A percentile compares a stretch with the other conserved stretches of the same genome.
Evolutionary conservation across 2,329 filamentous ascomycete genomes (phyloP).

Genomic region (Gnomoniopsis smithogilvyi): DNA sequence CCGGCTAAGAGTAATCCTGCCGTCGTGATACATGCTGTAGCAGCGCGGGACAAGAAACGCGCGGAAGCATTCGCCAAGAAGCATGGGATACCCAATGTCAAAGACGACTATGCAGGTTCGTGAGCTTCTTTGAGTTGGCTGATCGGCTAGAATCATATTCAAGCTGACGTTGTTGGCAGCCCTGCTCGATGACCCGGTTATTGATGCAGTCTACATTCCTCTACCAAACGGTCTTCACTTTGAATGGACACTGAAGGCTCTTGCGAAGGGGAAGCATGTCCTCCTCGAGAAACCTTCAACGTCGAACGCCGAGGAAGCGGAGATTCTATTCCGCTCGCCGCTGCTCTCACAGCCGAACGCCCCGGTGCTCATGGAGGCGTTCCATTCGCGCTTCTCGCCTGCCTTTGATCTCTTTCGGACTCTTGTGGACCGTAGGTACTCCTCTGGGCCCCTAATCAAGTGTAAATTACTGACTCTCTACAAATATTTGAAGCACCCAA

Average conservation of each 20-base stretch:
- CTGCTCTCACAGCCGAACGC: conserved; percentile 29
- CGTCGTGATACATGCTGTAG: conserved; percentile 49
- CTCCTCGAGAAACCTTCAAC: conserved; percentile 52
- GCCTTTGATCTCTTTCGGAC: conserved; percentile 40
- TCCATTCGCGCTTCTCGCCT: conserved; percentile 50
- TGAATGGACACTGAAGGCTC: conserved; percentile 46
- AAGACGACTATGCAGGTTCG: conserved; percentile 41
- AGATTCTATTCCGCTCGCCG: conserved; percentile 38
- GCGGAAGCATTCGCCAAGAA: conserved; percentile 49
- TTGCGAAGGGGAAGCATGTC: conserved; percentile 51
- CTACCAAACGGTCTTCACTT: conserved; percentile 40
- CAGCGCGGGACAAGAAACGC: conserved; percentile 44
- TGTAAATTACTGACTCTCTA: too few relatives aligned
- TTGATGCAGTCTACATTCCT: conserved; percentile 50
- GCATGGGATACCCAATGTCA: conserved; percentile 47
- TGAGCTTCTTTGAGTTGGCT: neutral
- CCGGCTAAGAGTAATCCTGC: conserved; percentile 52
- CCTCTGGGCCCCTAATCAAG: too few relatives aligned
- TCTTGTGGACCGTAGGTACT: conserved; percentile 36
- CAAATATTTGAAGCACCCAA: too few relatives aligned
- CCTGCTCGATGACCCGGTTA: conserved; percentile 36
- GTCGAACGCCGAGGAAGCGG: conserved; percentile 43
- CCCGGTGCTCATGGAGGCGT: conserved; percentile 51
- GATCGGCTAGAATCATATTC: neutral
- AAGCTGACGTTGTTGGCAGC: conserved; percentile 21